Conservation (phyloP, 805 yeast species). For the Osmozyma mogii region DNA sequence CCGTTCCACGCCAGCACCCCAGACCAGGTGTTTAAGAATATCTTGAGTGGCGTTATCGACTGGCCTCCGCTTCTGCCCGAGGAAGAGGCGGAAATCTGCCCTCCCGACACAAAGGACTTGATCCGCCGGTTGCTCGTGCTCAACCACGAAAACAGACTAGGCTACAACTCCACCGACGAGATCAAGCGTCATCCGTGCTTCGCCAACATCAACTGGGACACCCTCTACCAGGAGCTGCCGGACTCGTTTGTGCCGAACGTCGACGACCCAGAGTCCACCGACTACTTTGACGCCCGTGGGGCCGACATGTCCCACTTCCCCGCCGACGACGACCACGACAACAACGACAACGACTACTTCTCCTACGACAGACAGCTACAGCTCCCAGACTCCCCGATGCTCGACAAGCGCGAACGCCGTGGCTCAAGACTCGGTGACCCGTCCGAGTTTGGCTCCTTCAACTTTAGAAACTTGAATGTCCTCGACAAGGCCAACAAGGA, state of each 20-base stretch:
- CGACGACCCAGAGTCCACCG: slow-evolving; percentile 80
- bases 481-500: slow-evolving; percentile 92
- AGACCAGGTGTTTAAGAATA: slow-evolving; percentile 73
- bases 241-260: slow-evolving; percentile 69
- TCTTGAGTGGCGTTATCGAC: slow-evolving; percentile 61
- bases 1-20: slow-evolving; percentile 87
- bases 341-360: slow-evolving; percentile 2
- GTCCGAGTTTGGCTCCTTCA: slow-evolving; percentile 84
- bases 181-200: slow-evolving; percentile 77
- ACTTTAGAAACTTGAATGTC: slow-evolving; percentile 81
- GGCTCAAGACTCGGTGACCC: slow-evolving; percentile 67
- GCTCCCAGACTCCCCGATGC: slow-evolving; percentile 10
- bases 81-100: slow-evolving; percentile 44
- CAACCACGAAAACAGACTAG: slow-evolving; percentile 64
- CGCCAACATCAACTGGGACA: slow-evolving; percentile 63
- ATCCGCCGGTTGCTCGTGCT: slow-evolving; percentile 53
- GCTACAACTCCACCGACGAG: slow-evolving; percentile 71
- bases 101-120: slow-evolving; percentile 67
- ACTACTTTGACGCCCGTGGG: slow-evolving; percentile 87
- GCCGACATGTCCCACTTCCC: slow-evolving; percentile 66
- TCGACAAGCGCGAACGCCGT: slow-evolving; percentile 52
- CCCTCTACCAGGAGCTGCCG: slow-evolving; percentile 60
- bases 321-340: slow-evolving; percentile 33
- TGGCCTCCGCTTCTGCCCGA: slow-evolving; percentile 72
- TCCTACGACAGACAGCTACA: neutral